Base-by-base conservation (phyloP, 2,329 filamentous ascomycete genomes). In the Fusarium newnesense region DNA sequence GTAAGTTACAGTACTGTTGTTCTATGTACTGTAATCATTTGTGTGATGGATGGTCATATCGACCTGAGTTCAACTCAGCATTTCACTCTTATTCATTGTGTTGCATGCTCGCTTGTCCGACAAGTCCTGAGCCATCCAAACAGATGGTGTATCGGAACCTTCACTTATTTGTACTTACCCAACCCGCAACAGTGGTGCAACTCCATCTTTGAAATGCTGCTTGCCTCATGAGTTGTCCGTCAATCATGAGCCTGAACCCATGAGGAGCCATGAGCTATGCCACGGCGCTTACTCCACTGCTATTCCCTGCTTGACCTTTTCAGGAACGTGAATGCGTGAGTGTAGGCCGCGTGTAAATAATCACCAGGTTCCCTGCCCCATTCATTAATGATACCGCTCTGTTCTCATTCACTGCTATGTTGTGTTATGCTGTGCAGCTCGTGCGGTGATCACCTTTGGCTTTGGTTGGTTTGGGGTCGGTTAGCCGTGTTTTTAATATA, bases 271-370 rank as follows among this genome's bases (percentile, higher is more conserved):
- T 73, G 58, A 60, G 69, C 62, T 57, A 73, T 73, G 52, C 57
- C 63, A 40, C 47, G 62, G 66, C 68, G 67, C 66, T 64, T 65
- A 67, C 66, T 61, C 76, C 76, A 77, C 72, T 61, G 36, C 34
- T 58, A 71, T 70, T 76, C 69, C 74, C 75, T 75, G 76, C 76
- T 77, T 76, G 62, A 24, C 69, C 67, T 57, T 60, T 76, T 73
- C 67, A 76, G 76, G 72, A 76, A 77, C 72, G 64, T 72, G 67
- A 74, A 69, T 69, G 69, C 44, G 62, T 64, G 69, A 67, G 52
- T 59, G 64, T 72, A 71, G 70, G 70, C 70, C 62, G 70, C 66
- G 54, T 64, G 64, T 70, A 59, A 67, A 34, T 67, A 73, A 63
- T 63, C 70, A 57, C 70, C 64, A 47, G 66, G 65, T 57, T 60